Evolutionary conservation across 1,139 yeast genomes (phyloP).

Genomic region (Lodderomyces oxycetoniae): DNA sequence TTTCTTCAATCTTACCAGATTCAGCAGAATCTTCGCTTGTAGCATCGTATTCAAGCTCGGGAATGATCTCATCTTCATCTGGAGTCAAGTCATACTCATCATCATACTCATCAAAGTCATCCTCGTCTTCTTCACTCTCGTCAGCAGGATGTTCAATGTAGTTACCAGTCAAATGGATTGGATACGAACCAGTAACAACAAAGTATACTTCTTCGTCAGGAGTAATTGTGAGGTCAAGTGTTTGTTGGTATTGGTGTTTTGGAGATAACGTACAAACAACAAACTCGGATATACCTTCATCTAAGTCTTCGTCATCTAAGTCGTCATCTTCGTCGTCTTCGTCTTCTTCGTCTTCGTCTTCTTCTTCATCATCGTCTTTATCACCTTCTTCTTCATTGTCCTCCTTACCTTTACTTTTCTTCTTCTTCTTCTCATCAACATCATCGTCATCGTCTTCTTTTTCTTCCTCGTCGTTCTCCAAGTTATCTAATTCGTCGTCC

Average conservation of each 20-base stretch:
- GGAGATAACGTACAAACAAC: constrained; percentile 91
- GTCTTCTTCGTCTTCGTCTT: constrained; percentile 44
- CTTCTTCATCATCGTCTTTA: constrained; percentile 30
- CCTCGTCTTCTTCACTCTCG: constrained; percentile 62
- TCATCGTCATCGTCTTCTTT: constrained; percentile 18
- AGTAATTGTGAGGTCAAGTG: constrained; percentile 80
- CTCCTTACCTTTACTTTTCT: constrained; percentile 28
- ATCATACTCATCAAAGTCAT: constrained; percentile 49
- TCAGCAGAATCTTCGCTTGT: constrained; percentile 33
- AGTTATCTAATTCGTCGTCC: constrained; percentile 41
- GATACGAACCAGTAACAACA: constrained; percentile 93
- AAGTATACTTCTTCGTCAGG: constrained; percentile 94
- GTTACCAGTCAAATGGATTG: constrained; percentile 91
- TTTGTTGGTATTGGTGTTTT: constrained; percentile 78
- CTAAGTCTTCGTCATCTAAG: constrained; percentile 52
- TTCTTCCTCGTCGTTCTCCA: constrained; percentile 23
- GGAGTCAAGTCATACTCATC: constrained; percentile 87
- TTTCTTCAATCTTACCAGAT: constrained; percentile 6
- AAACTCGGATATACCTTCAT: constrained; percentile 63
- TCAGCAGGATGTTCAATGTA: constrained; percentile 89
- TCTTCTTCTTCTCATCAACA: constrained; percentile 13
- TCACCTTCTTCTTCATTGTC: constrained; percentile 31
- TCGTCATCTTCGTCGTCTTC: constrained; percentile 56
- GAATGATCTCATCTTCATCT: constrained; percentile 79
- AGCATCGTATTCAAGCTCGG: constrained; percentile 52